Evolutionary conservation across 2,329 filamentous ascomycete species (phyloP), one percentile per base, ranked within the genome.

Genomic region (Stemphylium vesicarium): DNA sequence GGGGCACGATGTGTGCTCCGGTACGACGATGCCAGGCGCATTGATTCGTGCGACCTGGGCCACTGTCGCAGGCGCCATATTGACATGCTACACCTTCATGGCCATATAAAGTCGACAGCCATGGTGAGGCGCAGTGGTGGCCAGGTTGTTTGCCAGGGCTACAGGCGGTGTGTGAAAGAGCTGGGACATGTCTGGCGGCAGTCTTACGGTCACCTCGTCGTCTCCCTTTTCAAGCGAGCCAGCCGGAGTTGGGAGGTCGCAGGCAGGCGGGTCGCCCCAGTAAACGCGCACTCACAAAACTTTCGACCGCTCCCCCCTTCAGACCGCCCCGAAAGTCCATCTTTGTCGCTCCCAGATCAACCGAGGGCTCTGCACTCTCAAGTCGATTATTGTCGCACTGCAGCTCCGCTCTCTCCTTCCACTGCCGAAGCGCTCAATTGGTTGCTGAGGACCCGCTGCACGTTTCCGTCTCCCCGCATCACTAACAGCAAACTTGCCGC

Each of bases 401-500:
- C 68, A 64, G 62, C 59, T 59, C 56, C 43, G 47, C 44, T 59
- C 41, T 58, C 57, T 56, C 58, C 57, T n/a, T 45, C 20, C 59
- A 50, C 46, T 35, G 40, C 20, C 63, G 65, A 64, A 57, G 42
- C 50, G 54, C 55, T 57, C 56, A 43, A 58, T 39, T 57, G 54
- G 55, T 43, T 43, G 49, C 49, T 50, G 54, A 54, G 57, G 46
- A 57, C 60, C 64, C 53, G 55, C 60, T 64, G 64, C 63, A 59
- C 50, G 18, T 57, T 50, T 55, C 67, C 64, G 64, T 59, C 66
- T 66, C 63, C 63, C 50, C 68, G 66, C 72, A 67, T 70, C 64
- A 66, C 59, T 55, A 48, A 58, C 48, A 70, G 69, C 71, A 73
- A 72, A 74, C 71, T 63, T 59, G 58, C 66, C 56, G 52, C 63